These are phyloP conservation scores for Vitis rupestris DNA, from an alignment of 164 flowering plant species.

Conservation along the genomic window DNA sequence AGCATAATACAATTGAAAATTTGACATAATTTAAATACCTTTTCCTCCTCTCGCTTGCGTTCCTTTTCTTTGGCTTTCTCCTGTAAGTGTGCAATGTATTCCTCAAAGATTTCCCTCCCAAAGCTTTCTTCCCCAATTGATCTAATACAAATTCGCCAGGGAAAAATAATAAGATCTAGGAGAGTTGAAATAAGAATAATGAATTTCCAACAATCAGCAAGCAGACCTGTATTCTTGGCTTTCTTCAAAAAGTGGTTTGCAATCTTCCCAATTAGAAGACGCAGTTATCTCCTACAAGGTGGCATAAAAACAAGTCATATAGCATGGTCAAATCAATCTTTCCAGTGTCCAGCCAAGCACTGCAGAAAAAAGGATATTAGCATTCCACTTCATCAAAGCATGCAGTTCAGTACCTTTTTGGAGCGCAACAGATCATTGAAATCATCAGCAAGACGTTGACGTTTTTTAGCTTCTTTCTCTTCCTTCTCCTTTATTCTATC, in stretches of 20 bases:
- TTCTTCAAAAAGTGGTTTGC: slow-evolving; percentile 69
- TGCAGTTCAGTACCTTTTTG: slow-evolving; percentile 47
- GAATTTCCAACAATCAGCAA: background rate
- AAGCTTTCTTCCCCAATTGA: slow-evolving; percentile 67
- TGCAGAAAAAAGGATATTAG: background rate
- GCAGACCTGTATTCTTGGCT: slow-evolving; percentile 78
- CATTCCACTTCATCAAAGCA: background rate
- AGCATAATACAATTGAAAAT: background rate
- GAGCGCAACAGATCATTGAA: slow-evolving; percentile 63
- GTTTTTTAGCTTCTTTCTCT: slow-evolving; percentile 73
- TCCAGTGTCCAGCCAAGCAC: background rate
- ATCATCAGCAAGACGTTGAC: slow-evolving; percentile 78
- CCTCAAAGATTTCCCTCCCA: slow-evolving; percentile 72
- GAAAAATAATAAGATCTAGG: background rate
- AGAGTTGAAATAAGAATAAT: too few species aligned
- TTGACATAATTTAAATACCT: slow-evolving; percentile 43
- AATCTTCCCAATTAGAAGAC: slow-evolving; percentile 84
- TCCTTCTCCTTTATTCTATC: slow-evolving; percentile 89
- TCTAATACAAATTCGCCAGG: slow-evolving; percentile 26
- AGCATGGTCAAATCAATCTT: background rate
- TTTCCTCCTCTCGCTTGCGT: slow-evolving; percentile 92
- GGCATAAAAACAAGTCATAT: background rate
- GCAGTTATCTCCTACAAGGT: slow-evolving; percentile 66
- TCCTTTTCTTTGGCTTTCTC: slow-evolving; percentile 93
- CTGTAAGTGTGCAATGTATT: slow-evolving; percentile 57